These are phyloP conservation scores for Dendrobium nobile DNA, from an alignment of 106 monocot genomes.

Conservation along the genomic window DNA sequence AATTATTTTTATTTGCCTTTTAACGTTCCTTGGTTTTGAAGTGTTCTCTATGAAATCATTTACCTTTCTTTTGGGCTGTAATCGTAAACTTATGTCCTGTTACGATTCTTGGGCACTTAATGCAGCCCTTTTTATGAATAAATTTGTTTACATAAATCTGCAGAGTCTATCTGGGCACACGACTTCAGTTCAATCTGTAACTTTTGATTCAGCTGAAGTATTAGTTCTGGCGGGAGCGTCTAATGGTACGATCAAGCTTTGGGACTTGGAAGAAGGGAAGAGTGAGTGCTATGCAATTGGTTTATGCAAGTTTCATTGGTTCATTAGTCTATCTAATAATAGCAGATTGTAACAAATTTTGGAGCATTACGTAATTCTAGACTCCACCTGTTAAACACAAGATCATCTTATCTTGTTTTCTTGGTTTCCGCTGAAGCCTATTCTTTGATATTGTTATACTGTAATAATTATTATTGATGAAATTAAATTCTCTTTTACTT, in stretches of 20 bases:
- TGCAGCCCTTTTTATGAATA: not conserved
- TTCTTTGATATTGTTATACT: not conserved
- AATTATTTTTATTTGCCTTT: not conserved
- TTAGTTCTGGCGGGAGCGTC: slow-evolving; percentile 83
- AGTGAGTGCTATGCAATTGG: slow-evolving; percentile 32
- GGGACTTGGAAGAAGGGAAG: slow-evolving; percentile 89
- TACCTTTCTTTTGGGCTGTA: not conserved
- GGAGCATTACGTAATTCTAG: not conserved
- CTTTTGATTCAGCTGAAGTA: slow-evolving; percentile 71
- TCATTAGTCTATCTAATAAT: not conserved
- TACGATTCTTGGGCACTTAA: not conserved
- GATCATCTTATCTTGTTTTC: not conserved
- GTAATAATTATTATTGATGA: no score
- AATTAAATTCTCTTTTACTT: slow-evolving; percentile 6
- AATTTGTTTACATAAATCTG: slow-evolving; percentile 8
- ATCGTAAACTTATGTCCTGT: not conserved
- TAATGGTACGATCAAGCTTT: slow-evolving; percentile 80
- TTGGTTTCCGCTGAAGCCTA: not conserved
- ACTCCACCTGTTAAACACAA: not conserved
- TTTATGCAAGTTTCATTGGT: not conserved
- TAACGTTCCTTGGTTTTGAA: not conserved
- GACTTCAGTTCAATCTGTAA: slow-evolving; percentile 65
- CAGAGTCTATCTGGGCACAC: slow-evolving; percentile 85
- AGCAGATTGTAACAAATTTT: not conserved
- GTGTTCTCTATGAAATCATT: not conserved